These are phyloP conservation scores for Dorcoceras hygrometricum DNA, from an alignment of 257 asterid species.

Conservation along the genomic window DNA sequence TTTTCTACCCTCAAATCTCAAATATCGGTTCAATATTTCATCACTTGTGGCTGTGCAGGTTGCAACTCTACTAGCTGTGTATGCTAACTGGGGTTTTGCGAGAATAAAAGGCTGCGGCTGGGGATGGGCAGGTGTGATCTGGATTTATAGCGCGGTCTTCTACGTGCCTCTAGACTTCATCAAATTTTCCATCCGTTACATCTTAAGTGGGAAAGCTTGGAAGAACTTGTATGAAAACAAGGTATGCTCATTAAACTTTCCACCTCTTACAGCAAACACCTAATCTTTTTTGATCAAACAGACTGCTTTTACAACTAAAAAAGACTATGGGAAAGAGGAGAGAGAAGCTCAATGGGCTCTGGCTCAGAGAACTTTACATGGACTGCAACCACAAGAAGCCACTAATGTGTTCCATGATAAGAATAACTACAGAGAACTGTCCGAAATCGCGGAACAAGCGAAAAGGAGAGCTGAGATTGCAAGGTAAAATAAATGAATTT, in stretches of 20 bases:
- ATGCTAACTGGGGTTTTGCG: conserved; percentile 88
- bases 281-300: conserved; percentile 22
- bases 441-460: conserved; percentile 95
- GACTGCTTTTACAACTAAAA: conserved; percentile 89
- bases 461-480: conserved; percentile 90
- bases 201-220: conserved; percentile 94
- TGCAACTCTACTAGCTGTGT: conserved; percentile 85
- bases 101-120: conserved; percentile 88
- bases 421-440: conserved; percentile 76
- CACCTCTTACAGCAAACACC: background rate
- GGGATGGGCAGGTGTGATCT: conserved; percentile 98
- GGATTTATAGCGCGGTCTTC: conserved; percentile 68
- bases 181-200: conserved; percentile 68
- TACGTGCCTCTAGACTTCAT: conserved; percentile 78
- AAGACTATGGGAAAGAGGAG: conserved; percentile 80
- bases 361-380: conserved; percentile 92
- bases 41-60: conserved; percentile 38
- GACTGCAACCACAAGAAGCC: conserved; percentile 62
- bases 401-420: conserved; percentile 47
- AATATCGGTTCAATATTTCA: background rate
- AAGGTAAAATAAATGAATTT: conserved; percentile 39
- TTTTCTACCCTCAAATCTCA: background rate
- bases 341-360: conserved; percentile 98
- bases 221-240: conserved; percentile 69
- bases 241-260: conserved; percentile 42